Evolutionary conservation across 192 early-diverging fungal species (phyloP).

Genomic region (Glomus cerebriforme): DNA sequence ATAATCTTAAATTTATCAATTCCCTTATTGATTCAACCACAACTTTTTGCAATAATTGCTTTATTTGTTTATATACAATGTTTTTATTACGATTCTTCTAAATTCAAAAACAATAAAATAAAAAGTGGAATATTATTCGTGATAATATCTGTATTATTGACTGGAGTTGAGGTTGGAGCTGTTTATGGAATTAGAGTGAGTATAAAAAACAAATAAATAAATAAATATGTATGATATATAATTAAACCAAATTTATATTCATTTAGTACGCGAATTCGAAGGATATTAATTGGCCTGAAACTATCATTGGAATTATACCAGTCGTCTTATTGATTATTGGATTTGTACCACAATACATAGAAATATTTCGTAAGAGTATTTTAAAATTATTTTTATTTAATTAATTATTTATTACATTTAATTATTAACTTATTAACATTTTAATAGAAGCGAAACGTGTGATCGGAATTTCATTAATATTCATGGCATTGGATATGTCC

Average conservation of each 20-base stretch:
- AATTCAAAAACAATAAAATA: neutral
- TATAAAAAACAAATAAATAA: neutral
- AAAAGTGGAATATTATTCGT: neutral
- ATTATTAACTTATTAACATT: neutral
- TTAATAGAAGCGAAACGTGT: conserved; percentile 29
- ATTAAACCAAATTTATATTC: neutral
- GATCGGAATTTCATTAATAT: conserved; percentile 40
- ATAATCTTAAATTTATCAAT: conserved; percentile 39
- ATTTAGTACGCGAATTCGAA: conserved; percentile 19
- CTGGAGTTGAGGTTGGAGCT: neutral
- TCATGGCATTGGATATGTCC: conserved; percentile 39
- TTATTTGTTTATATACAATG: conserved; percentile 34
- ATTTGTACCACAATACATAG: conserved; percentile 44
- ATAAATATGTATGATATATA: neutral
- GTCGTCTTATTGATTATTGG: conserved; percentile 34
- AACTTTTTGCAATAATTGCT: conserved; percentile 36
- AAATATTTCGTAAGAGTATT: conserved; percentile 36
- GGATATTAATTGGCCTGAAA: conserved; percentile 25
- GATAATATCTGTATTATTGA: neutral
- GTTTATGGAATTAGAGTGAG: conserved; percentile 12
- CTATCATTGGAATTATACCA: conserved; percentile 37
- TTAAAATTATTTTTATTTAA: neutral
- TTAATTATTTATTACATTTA: neutral
- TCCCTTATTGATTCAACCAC: conserved; percentile 40
- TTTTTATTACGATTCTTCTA: conserved; percentile 29